A percentile compares a stretch with the other conserved stretches of the same genome.
These are phyloP conservation scores for Aphanoascus verrucosus DNA, from an alignment of 2,329 filamentous ascomycete species.

Conservation along the genomic window DNA sequence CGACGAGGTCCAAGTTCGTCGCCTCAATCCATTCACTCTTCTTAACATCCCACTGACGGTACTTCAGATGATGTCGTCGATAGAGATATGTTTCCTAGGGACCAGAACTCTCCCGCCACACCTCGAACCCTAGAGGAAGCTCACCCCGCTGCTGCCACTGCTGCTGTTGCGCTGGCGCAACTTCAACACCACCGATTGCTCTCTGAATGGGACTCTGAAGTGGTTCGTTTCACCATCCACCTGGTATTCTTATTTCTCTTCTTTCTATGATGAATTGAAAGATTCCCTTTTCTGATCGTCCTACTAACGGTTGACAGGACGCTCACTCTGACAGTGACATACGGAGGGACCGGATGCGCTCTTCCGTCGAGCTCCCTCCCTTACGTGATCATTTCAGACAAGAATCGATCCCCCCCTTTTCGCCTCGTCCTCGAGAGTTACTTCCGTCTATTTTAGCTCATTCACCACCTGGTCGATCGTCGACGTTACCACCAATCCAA, in stretches of 20 bases:
- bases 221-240: constrained; percentile 43
- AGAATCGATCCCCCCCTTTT: constrained; percentile 57
- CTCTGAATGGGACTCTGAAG: constrained; percentile 66
- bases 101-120: constrained; percentile 57
- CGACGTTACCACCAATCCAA: constrained; percentile 75
- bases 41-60: background rate
- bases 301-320: constrained; percentile 40
- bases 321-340: constrained; percentile 62
- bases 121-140: constrained; percentile 57
- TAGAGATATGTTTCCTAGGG: constrained; percentile 56
- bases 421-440: constrained; percentile 56
- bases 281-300: constrained; percentile 11
- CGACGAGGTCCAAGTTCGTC: constrained; percentile 14
- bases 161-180: constrained; percentile 77
- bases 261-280: constrained; percentile 18
- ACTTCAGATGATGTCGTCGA: constrained; percentile 47
- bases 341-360: constrained; percentile 50
- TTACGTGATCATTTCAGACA: constrained; percentile 59
- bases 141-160: constrained; percentile 58
- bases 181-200: constrained; percentile 69
- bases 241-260: constrained; percentile 14
- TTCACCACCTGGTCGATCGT: constrained; percentile 77
- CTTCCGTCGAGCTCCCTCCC: constrained; percentile 61
- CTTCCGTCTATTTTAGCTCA: constrained; percentile 68
- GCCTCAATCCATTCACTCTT: background rate